phyloP scores from a whole-genome alignment of 2,329 filamentous ascomycete species.

The Aspergillus viridinutans region DNA sequence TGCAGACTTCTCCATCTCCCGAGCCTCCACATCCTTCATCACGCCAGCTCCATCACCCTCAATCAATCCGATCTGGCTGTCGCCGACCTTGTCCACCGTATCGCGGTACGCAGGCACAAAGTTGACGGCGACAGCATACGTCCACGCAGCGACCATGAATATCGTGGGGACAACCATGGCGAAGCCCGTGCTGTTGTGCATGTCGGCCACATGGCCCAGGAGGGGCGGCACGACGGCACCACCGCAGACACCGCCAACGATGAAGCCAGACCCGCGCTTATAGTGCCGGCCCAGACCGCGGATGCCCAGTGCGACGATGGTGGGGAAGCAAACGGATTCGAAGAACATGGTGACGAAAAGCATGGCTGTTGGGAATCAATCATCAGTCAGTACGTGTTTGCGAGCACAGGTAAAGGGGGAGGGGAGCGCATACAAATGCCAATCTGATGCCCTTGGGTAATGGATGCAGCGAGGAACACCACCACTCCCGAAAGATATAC shows the following conservation, averaged over 20 bases:
- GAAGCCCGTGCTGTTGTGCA: constrained; percentile 55
- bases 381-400: not conserved
- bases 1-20: constrained; percentile 4
- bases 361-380: constrained; percentile 39
- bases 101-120: constrained; percentile 61
- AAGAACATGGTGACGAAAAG: constrained; percentile 71
- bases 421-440: constrained; percentile 36
- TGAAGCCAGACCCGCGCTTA: constrained; percentile 69
- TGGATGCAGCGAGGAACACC: constrained; percentile 52
- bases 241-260: constrained; percentile 67
- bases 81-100: constrained; percentile 55
- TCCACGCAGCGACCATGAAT: constrained; percentile 56
- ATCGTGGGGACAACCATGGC: constrained; percentile 64
- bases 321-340: constrained; percentile 77
- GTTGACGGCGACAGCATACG: constrained; percentile 60
- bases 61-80: constrained; percentile 43
- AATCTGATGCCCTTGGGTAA: constrained; percentile 45
- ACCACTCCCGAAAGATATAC: constrained; percentile 62
- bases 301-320: constrained; percentile 74
- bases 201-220: constrained; percentile 64
- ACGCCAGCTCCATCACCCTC: constrained; percentile 24
- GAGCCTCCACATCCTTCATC: constrained; percentile 13
- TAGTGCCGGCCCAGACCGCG: constrained; percentile 71
- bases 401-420: too few species aligned
- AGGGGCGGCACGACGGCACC: constrained; percentile 71